Percentiles rank a stretch among this genome's conserved stretches.
phyloP scores from a whole-genome alignment of 1,284 basidiomycete genomes.

The Ceraceosorus bombacis region DNA sequence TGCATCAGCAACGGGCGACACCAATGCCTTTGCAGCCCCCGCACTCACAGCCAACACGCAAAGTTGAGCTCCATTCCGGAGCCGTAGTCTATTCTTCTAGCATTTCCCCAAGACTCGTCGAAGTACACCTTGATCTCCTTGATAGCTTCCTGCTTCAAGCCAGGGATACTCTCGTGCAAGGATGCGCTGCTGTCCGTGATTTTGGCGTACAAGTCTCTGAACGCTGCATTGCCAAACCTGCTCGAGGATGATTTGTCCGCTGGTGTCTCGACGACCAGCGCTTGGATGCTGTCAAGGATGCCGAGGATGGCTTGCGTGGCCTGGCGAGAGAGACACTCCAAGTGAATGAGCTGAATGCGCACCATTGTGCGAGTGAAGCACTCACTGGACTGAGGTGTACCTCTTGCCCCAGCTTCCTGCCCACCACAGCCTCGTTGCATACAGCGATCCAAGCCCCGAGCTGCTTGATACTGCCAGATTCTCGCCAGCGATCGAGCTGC shows the following conservation, averaged over 20 bases:
- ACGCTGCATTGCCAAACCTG: conserved; percentile 94
- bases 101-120: conserved; percentile 80
- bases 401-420: conserved; percentile 66
- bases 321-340: conserved; percentile 50
- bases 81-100: conserved; percentile 89
- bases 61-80: conserved; percentile 99
- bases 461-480: conserved; percentile 63
- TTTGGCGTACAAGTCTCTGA: conserved; percentile 80
- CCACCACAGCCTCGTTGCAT: conserved; percentile 70
- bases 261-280: conserved; percentile 60
- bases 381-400: neutral
- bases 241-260: conserved; percentile 73
- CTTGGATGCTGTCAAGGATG: conserved; percentile 25
- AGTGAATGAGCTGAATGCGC: neutral
- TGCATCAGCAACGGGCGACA: neutral
- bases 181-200: conserved; percentile 58
- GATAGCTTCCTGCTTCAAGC: conserved; percentile 31
- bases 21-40: too few species aligned
- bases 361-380: neutral
- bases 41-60: conserved; percentile 82
- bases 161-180: conserved; percentile 34
- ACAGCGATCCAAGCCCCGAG: conserved; percentile 67
- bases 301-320: conserved; percentile 55
- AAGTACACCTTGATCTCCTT: conserved; percentile 62
- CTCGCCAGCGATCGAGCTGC: conserved; percentile 75